Conservation (phyloP, 2,329 filamentous ascomycete species). For the Exserohilum turcica region DNA sequence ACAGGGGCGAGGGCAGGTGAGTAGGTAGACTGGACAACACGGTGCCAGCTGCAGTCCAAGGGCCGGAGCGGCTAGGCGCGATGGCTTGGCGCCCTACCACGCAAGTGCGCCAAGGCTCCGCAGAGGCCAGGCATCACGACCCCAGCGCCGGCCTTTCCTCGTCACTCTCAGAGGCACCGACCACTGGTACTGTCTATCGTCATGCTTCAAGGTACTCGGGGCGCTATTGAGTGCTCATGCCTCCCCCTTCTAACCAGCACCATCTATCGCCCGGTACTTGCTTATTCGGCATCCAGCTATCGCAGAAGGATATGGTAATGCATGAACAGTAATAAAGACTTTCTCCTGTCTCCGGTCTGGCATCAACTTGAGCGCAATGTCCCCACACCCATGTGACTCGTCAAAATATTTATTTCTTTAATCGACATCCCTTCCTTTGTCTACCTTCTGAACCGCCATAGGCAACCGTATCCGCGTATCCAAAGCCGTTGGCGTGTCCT, state of each 20-base stretch:
- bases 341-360: background rate
- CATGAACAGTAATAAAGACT: background rate
- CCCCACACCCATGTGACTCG: background rate
- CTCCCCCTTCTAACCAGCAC: background rate
- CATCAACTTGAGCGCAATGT: background rate
- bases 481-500: background rate
- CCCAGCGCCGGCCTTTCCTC: background rate
- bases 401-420: background rate
- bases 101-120: conserved; percentile 8
- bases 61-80: conserved; percentile 9
- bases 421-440: background rate
- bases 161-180: background rate
- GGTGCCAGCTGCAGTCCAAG: conserved; percentile 23
- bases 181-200: background rate
- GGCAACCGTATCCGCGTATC: background rate
- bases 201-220: background rate
- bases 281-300: background rate
- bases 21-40: conserved; percentile 26
- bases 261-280: conserved; percentile 1
- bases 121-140: background rate
- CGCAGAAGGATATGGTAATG: conserved; percentile 1
- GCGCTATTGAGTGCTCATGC: background rate
- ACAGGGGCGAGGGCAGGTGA: conserved; percentile 11
- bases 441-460: background rate
- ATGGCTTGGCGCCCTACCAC: conserved; percentile 22